Evolutionary conservation across 305 asterid genomes (phyloP).

Genomic region (Rubia tinctorum): DNA sequence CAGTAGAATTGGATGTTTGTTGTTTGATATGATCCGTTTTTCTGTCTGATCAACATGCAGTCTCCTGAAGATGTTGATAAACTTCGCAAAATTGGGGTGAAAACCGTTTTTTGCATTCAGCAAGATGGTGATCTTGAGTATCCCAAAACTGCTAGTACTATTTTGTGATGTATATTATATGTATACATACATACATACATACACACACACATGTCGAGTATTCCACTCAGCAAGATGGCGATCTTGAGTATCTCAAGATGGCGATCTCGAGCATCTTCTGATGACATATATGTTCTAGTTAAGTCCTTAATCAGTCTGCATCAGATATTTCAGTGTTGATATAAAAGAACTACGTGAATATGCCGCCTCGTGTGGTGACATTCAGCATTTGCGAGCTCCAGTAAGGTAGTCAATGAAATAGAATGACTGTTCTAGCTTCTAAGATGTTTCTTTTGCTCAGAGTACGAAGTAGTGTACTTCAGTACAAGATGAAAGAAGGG

Average conservation of each 20-base stretch:
- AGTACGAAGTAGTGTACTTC: not conserved
- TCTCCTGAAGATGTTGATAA: constrained; percentile 92
- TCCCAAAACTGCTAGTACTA: constrained; percentile 36
- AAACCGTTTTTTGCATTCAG: constrained; percentile 91
- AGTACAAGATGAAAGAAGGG: not conserved
- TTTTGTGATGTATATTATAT: not conserved
- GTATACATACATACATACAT: too few species aligned
- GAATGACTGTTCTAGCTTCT: not conserved
- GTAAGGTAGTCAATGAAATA: constrained; percentile 51
- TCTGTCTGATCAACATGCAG: constrained; percentile 40
- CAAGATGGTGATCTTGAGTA: constrained; percentile 97
- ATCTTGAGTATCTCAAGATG: too few species aligned
- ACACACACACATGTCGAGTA: too few species aligned
- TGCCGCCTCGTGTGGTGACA: constrained; percentile 63
- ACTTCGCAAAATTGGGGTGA: constrained; percentile 88
- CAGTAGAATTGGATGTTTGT: constrained; percentile 3
- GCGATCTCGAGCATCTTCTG: constrained; percentile 18
- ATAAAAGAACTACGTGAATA: constrained; percentile 71
- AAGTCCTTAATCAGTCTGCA: constrained; percentile 46
- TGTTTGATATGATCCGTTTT: constrained; percentile 14
- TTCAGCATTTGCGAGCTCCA: constrained; percentile 87
- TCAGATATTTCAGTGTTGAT: constrained; percentile 87
- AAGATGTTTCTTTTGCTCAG: not conserved
- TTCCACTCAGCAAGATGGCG: too few species aligned
- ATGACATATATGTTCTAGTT: constrained; percentile 11